Conservation (phyloP, 2,329 filamentous ascomycete species). For the Aureobasidium sp. region DNA sequence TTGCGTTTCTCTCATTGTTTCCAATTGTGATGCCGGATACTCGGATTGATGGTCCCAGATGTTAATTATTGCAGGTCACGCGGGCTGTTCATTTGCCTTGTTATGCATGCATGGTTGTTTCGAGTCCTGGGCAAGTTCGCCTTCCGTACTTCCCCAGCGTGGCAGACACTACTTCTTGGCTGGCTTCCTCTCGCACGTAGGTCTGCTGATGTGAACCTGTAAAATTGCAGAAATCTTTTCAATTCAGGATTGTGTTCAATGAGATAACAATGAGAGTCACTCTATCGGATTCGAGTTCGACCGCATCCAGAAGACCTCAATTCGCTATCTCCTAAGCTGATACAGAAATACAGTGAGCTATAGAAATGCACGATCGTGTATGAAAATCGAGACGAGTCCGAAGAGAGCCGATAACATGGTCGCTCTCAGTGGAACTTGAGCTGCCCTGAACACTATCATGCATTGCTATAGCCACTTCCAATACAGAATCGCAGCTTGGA, state of each 20-base stretch:
- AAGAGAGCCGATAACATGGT: no score
- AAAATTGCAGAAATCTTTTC: not conserved
- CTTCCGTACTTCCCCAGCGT: not conserved
- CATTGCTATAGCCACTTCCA: no score
- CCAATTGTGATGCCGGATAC: not conserved
- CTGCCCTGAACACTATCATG: no score
- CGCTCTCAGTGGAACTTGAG: no score
- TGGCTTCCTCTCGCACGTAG: not conserved
- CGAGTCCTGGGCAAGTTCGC: not conserved
- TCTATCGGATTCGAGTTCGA: no score
- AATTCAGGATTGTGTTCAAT: not conserved
- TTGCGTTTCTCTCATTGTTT: not conserved
- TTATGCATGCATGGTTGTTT: constrained; percentile 9
- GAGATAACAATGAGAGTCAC: not conserved
- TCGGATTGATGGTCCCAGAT: not conserved
- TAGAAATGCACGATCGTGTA: no score
- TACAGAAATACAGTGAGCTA: no score
- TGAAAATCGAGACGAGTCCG: no score
- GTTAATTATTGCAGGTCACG: not conserved
- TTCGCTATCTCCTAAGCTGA: no score
- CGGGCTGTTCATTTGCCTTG: not conserved
- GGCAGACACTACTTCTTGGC: not conserved
- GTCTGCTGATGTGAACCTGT: not conserved
- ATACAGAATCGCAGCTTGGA: no score
- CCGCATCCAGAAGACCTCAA: no score